Base-by-base conservation (phyloP, 1,284 basidiomycete genomes). In the Fomitopsis betulina region DNA sequence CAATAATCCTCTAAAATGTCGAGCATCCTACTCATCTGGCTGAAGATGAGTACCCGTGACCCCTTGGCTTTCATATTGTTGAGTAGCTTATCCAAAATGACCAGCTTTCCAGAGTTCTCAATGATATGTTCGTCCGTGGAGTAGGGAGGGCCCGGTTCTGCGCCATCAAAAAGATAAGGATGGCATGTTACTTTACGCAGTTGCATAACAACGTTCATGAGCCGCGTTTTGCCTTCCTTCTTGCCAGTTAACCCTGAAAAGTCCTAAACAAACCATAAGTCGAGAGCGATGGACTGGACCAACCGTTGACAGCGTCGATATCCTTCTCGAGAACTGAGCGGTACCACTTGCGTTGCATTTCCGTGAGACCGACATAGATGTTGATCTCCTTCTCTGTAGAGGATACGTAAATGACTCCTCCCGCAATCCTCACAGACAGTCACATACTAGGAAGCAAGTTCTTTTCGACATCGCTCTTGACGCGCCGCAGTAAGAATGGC, bases 121-220 rank as follows among this genome's bases (percentile, higher is more conserved):
- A 99, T 82, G 38, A 99, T 80, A 71, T 99, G 97, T 75, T 98
- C 95, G 72, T 98, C 97, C 1, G 96, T 99, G 1, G 96, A 99
- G 73, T 96, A 99, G 0, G 96, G 97, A 1, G 96, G 97, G 30
- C 96, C 96, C 1, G 97, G 97, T 79, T 99, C 94, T 33, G 92
- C 93, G 6, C 92, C 92, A 66, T 94, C 91, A 67, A 94, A 94
- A 37, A 95, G 80, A 67, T 93, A 93, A 0, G 90, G 90, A 68
- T 93, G 91, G 61, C 90, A 92, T 7, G 89, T 89, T 12, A 92
- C 90, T 79, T 93, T 92, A 45, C 89, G 85, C 40, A 92, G 81
- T 82, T 84, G 97, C 97, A 99, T 99, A 63, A 99, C 97, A 79
- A 99, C 97, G 75, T 99, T 99, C 85, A 99, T 93, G 55, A 99